Evolutionary conservation across 1,284 basidiomycete species (phyloP), one percentile per base, ranked within the genome.

Genomic region (Anthracocystis walkeri): DNA sequence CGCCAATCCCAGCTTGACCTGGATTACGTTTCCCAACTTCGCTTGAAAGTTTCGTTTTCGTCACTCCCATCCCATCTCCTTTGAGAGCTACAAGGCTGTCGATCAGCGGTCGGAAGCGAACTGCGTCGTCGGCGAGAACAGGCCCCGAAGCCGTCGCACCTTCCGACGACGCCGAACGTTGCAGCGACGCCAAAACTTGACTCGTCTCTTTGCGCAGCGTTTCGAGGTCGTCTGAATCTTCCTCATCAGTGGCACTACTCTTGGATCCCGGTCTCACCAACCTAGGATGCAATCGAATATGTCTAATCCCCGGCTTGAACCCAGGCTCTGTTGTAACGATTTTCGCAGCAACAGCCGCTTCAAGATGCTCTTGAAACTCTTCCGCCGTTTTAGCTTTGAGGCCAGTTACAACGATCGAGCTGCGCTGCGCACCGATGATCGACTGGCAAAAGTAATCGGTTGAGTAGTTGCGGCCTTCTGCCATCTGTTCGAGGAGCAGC

Each of bases 261-360:
- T 73, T 65, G 4, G 48, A 20, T 21, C 67, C 71, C 1, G 58
- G 51, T 7, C 51, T 31, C 11, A 65, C 58, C 7, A 68, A 55
- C 11, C 65, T 44, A 10, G 71, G 71, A 35, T 74, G 68, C 23
- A 78, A 57, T 4, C 75, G 67, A 4, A 78, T 54, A 29, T 75
- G 68, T 16, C 71, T 40, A 6, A 71, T 51, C 14, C 63, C 65
- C 11, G 68, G 67, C 51, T 74, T 74, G 51, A 75, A 69, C 7
- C 75, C 75, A 2, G 75, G 68, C 29, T 78, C 71, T 11, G 68
- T 67, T 18, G 68, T 70, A n/a, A 78, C 63, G n/a, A 78, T 71
- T 49, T 65, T 70, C 20, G 65, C 67, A 2, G 65, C 58, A 3
- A 69, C 72, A 11, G 76, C 76, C 12, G 66, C 57, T 7, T 69